These are phyloP conservation scores for Neopestalotiopsis sp. DNA, from an alignment of 2,329 filamentous ascomycete genomes.

Conservation along the genomic window DNA sequence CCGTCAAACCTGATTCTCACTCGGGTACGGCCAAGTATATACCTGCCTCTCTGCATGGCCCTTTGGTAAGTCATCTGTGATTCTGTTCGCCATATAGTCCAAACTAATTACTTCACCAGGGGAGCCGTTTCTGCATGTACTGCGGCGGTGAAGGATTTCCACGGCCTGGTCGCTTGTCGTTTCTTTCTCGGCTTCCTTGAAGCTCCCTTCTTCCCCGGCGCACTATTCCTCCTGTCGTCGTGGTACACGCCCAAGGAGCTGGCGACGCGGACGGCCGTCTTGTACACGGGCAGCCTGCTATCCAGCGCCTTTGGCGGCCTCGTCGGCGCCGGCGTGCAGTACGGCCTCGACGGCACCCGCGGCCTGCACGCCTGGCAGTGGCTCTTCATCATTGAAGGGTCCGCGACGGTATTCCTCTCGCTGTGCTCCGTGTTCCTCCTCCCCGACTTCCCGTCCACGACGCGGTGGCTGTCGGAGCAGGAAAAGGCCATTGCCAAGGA, in stretches of 20 bases:
- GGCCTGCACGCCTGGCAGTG: constrained; percentile 61
- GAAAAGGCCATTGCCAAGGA: constrained; percentile 28
- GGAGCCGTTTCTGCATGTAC: constrained; percentile 35
- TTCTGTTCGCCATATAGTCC: not conserved
- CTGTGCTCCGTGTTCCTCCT: constrained; percentile 28
- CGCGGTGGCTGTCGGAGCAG: constrained; percentile 26
- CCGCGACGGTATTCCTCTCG: constrained; percentile 30
- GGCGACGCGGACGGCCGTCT: constrained; percentile 61
- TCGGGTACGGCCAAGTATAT: constrained; percentile 44
- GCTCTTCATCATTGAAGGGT: constrained; percentile 26
- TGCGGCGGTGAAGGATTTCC: constrained; percentile 40
- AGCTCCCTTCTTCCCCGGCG: constrained; percentile 46
- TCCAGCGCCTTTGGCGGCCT: constrained; percentile 70
- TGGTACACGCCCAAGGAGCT: constrained; percentile 73
- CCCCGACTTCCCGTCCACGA: constrained; percentile 30
- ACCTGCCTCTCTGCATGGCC: constrained; percentile 47
- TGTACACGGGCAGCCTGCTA: constrained; percentile 64
- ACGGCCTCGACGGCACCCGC: constrained; percentile 58
- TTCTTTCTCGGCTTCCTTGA: constrained; percentile 47
- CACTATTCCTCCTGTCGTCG: constrained; percentile 46
- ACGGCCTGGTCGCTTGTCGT: constrained; percentile 39
- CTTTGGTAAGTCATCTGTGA: constrained; percentile 35
- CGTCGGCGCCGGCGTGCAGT: constrained; percentile 63
- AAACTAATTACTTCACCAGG: not conserved
- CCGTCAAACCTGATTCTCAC: constrained; percentile 49